Evolutionary conservation across 1,284 basidiomycete species (phyloP).

Genomic region (Trametes sp.): DNA sequence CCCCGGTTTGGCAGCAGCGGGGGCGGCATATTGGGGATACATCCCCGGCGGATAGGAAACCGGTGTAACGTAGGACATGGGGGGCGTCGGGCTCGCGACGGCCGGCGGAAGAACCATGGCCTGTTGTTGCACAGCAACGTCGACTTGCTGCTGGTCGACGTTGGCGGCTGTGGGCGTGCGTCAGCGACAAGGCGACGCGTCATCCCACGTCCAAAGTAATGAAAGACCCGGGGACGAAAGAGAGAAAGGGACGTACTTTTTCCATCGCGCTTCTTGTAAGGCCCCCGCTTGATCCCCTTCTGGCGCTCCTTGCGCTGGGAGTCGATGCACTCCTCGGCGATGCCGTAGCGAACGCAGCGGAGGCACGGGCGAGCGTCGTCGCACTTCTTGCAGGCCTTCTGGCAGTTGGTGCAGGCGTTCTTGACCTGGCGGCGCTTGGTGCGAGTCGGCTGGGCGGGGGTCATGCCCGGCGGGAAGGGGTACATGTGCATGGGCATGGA

Average conservation of each 20-base stretch:
- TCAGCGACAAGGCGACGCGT: constrained; percentile 25
- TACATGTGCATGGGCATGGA: constrained; percentile 72
- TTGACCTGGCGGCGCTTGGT: constrained; percentile 89
- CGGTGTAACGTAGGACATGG: constrained; percentile 55
- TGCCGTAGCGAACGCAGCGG: constrained; percentile 86
- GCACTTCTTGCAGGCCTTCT: constrained; percentile 92
- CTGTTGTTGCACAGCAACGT: constrained; percentile 53
- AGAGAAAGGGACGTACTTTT: constrained; percentile 60
- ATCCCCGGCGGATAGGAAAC: constrained; percentile 49
- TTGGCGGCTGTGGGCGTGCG: constrained; percentile 61
- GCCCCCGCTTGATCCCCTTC: constrained; percentile 87
- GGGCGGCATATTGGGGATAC: constrained; percentile 57
- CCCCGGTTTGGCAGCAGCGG: constrained; percentile 56
- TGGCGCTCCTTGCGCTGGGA: constrained; percentile 85
- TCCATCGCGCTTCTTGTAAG: constrained; percentile 93
- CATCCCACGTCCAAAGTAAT: constrained; percentile 27
- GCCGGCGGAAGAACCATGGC: constrained; percentile 52
- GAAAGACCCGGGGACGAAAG: constrained; percentile 19
- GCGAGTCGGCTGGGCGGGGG: constrained; percentile 56
- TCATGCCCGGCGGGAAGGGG: constrained; percentile 61
- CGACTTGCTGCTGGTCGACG: constrained; percentile 57
- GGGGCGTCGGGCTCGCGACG: constrained; percentile 50
- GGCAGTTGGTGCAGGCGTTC: constrained; percentile 89
- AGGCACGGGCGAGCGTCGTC: constrained; percentile 88
- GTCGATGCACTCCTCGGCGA: constrained; percentile 81